Base-by-base conservation (phyloP, 371 early-diverging fungal species). In the Polyrhizophydium stewartii region DNA sequence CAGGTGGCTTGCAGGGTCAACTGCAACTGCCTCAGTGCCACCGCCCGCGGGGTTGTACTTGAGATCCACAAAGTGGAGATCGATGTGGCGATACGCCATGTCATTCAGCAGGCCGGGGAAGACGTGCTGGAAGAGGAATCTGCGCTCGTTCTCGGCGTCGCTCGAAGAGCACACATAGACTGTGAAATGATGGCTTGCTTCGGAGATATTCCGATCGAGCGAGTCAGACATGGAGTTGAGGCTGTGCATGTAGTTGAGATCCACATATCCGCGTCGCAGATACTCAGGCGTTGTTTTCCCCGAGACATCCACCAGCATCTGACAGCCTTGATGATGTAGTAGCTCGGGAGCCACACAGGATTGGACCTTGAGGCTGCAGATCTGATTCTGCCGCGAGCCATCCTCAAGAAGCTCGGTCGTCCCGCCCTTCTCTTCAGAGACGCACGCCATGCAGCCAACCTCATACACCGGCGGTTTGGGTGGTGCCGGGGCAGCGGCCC, bases 11-110 rank as follows among this genome's bases (percentile, higher is more conserved):
- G 0, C 0, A 10, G 33, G 17, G 25, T 32, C 33, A 1, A 30
- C 9, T 21, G 12, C 1, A 22, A 6, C 28, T 9, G 9, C 7
- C 17, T 22, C 27, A n/a, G n/a, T n/a, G n/a, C n/a, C n/a, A 10
- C 19, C 12, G 19, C 53, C 53, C 9, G 3, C 30, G 17, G 16
- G 22, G 31, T 24, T 22, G 19, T 24, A n/a, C 35, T 50, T 35
- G 21, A 63, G 13, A 35, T 63, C 63, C 19, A 63, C 59, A 49
- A 59, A 35, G 35, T 46, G 63, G 9, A 63, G 51, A 24, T 58
- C 37, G 22, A 63, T 41, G n/a, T 49, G 35, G 25, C 41, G 17
- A 31, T 45, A 25, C 25, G 38, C 33, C 25, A 58, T 13, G 21
- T 60, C 30, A 0, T 19, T 9, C 7, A 32, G 38, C 32, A 63